Base-by-base conservation (phyloP, 192 early-diverging fungal genomes). In the Spinellus fusiger region DNA sequence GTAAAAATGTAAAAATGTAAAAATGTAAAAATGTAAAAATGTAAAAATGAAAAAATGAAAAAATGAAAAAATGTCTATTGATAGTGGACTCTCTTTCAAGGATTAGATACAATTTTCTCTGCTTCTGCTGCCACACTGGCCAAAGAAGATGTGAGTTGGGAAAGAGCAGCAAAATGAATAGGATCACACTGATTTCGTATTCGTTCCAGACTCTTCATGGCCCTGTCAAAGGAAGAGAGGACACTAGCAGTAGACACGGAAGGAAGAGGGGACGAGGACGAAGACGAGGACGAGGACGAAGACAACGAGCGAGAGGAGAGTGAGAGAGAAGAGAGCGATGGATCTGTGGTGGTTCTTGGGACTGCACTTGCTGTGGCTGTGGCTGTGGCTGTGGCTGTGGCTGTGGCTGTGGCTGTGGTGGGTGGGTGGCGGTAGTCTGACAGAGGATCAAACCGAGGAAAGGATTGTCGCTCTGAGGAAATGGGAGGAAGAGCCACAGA, bases 401-500 rank as follows among this genome's bases (percentile, higher is more conserved):
- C 34, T 23, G 34, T 27, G 23, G 35, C 18, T 37, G 15, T 38
- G 13, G 55, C 12, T 13, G 35, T 26, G 1, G 55, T 15, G 4
- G 26, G 13, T 26, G 10, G 37, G 28, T 61, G 40, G 13, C 59
- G 48, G 37, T 61, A 61, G 31, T 61, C 59, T 23, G 49, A 61
- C 37, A 61, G 26, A 22, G 59, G 59, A 61, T 61, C 59, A 50
- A 61, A 61, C 6, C 35, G 44, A n/a, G 40, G 40, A 18, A 44
- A 44, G 13, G 40, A 44, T n/a, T n/a, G n/a, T n/a, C 40, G 40
- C 3, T 44, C 40, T 12, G 40, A 44, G 13, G 40, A 44, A 44
- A 44, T 44, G 10, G 40, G 40, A 3, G 40, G 40, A n/a, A 44
- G 18, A n/a, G 40, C 13, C 40, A 44, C 13, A n/a, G 40, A 18